Base-by-base conservation (phyloP, 768 basidiomycete genomes). In the Phaeotremella fagi region DNA sequence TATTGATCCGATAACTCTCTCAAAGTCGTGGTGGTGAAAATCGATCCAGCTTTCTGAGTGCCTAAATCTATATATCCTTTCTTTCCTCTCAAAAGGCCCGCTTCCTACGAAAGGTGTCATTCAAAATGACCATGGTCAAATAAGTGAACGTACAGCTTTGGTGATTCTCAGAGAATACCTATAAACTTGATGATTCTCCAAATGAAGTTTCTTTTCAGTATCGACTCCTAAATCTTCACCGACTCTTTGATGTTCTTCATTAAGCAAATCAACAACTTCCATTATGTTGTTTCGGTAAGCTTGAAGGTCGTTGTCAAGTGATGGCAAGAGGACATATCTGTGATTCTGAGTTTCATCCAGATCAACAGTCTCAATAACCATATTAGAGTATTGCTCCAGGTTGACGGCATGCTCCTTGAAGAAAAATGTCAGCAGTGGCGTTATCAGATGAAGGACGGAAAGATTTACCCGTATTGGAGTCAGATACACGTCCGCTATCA, bases 361-460 rank as follows among this genome's bases (percentile, higher is more conserved):
- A 66, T 99, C 95, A 37, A 99, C 82, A 0, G 95, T 98, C 57
- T 88, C 84, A 71, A 98, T 90, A 2, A 98, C 92, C 88, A 98
- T 92, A 56, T 91, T 88, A 2, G 81, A 79, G 63, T 91, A 94
- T 67, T 88, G 88, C 12, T 78, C 79, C 3, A 98, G 81, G 46
- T 77, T 83, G 0, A 70, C 73, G 16, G 81, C 75, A 57, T 82
- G 80, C 59, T 84, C 79, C 90, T 92, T n/a, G n/a, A n/a, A n/a
- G 61, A 33, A 33, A 22, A 15, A 46, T 43, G 29, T 45, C 9
- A 7, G 7, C 31, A 42, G 29, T 27, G 24, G 24, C 3, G n/a
- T 14, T 29, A 27, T 20, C 48, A 45, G 43, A 18, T 23, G 33
- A 14, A 33, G 42, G 23, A 6, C 31, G 38, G n/a, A 38, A 14